phyloP scores from a whole-genome alignment of 2,329 filamentous ascomycete genomes.

The Pseudogymnoascus pannorum region DNA sequence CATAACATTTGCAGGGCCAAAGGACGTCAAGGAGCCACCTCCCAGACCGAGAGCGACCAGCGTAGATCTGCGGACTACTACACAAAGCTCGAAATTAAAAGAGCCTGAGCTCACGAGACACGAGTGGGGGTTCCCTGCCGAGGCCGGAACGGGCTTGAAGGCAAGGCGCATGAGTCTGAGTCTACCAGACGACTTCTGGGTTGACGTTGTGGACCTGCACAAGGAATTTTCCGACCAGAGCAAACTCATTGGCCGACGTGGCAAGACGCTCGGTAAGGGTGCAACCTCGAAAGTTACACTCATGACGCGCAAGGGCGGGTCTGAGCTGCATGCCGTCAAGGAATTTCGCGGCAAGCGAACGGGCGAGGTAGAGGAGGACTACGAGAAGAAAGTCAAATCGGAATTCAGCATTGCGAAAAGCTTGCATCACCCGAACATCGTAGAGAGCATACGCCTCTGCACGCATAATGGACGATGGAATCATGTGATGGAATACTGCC shows the following conservation, averaged over 20 bases:
- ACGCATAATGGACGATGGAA: slow-evolving; percentile 71
- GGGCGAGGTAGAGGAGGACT: slow-evolving; percentile 64
- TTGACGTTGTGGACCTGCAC: slow-evolving; percentile 61
- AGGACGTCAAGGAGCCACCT: slow-evolving; percentile 13
- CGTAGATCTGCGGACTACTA: slow-evolving; percentile 19
- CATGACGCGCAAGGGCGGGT: slow-evolving; percentile 64
- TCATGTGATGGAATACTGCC: slow-evolving; percentile 90
- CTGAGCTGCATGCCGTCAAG: slow-evolving; percentile 75
- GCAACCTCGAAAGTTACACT: slow-evolving; percentile 75
- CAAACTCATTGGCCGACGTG: slow-evolving; percentile 63
- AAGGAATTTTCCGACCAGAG: slow-evolving; percentile 64
- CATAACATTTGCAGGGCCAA: slow-evolving; percentile 16
- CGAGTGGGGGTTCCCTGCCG: slow-evolving; percentile 56
- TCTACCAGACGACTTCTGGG: slow-evolving; percentile 65
- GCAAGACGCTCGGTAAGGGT: slow-evolving; percentile 72
- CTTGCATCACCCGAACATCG: slow-evolving; percentile 78
- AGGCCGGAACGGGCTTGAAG: slow-evolving; percentile 67
- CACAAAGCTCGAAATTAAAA: slow-evolving; percentile 11
- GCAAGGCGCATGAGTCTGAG: slow-evolving; percentile 69
- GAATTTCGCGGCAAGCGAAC: slow-evolving; percentile 70
- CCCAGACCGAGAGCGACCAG: slow-evolving; percentile 23
- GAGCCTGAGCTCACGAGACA: slow-evolving; percentile 34
- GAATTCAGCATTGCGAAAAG: slow-evolving; percentile 85
- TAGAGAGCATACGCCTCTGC: slow-evolving; percentile 72
- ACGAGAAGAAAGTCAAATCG: slow-evolving; percentile 83